Evolutionary conservation across 306 rosid species (phyloP).

Genomic region (Luffa acutangula): DNA sequence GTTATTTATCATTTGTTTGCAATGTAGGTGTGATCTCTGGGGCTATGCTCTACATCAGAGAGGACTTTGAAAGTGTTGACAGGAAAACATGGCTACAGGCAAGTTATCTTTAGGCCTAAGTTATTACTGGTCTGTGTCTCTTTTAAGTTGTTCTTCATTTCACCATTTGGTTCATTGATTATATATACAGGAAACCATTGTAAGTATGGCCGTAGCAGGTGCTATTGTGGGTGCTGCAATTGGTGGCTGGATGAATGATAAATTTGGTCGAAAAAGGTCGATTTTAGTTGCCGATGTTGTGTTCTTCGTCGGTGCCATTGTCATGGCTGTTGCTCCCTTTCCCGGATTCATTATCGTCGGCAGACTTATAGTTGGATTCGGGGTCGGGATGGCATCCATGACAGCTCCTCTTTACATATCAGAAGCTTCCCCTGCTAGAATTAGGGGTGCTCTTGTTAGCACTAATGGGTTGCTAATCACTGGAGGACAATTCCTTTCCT

Average conservation of each 20-base stretch:
- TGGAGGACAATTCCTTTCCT: slow-evolving; percentile 71
- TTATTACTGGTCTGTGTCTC: background rate
- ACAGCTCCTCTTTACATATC: slow-evolving; percentile 82
- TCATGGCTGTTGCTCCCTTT: slow-evolving; percentile 60
- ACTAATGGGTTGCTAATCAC: slow-evolving; percentile 66
- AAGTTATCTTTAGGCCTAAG: background rate
- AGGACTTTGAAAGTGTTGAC: slow-evolving; percentile 47
- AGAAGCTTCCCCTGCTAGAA: slow-evolving; percentile 74
- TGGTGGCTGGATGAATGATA: slow-evolving; percentile 82
- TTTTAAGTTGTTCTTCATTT: background rate
- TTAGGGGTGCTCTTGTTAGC: slow-evolving; percentile 75
- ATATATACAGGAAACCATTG: slow-evolving; percentile 57
- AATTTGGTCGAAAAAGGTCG: slow-evolving; percentile 48
- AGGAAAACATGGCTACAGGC: slow-evolving; percentile 78
- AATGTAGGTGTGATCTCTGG: slow-evolving; percentile 80
- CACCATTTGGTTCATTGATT: background rate
- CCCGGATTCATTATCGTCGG: slow-evolving; percentile 69
- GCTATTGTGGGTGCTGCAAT: slow-evolving; percentile 90
- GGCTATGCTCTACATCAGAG: slow-evolving; percentile 70
- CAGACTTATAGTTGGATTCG: slow-evolving; percentile 67
- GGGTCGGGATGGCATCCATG: slow-evolving; percentile 92
- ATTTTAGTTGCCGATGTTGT: slow-evolving; percentile 52
- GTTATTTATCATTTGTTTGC: background rate
- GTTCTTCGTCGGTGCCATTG: slow-evolving; percentile 51
- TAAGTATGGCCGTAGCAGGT: slow-evolving; percentile 82